These are phyloP conservation scores for Gyrodon lividus DNA, from an alignment of 768 basidiomycete species.

Conservation along the genomic window DNA sequence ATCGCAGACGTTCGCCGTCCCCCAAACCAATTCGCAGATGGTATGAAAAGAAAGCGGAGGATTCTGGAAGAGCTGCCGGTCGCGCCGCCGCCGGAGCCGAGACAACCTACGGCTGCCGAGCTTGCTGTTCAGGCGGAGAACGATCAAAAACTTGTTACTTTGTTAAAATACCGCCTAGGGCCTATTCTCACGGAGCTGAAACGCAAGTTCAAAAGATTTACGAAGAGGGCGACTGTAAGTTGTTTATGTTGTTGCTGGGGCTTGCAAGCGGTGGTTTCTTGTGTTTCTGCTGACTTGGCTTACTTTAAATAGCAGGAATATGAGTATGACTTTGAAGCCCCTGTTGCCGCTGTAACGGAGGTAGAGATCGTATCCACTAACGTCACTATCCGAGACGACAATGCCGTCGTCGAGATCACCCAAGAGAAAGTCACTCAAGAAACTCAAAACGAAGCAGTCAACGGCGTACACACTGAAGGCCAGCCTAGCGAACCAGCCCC, in stretches of 20 bases:
- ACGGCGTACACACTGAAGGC: conserved; percentile 33
- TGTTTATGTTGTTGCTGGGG: background rate
- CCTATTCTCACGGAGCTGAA: conserved; percentile 87
- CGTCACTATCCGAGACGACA: conserved; percentile 38
- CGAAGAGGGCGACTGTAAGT: conserved; percentile 73
- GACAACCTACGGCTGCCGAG: conserved; percentile 78
- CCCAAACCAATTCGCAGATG: conserved; percentile 89
- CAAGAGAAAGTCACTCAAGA: conserved; percentile 36
- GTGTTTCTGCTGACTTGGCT: conserved; percentile 10
- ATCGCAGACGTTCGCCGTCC: conserved; percentile 68
- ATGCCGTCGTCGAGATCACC: conserved; percentile 45
- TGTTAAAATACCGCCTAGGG: conserved; percentile 89
- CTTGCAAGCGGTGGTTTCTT: background rate
- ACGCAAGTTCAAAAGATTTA: conserved; percentile 89
- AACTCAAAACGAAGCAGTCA: conserved; percentile 35
- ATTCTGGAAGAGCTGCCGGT: conserved; percentile 82
- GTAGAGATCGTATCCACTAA: conserved; percentile 38
- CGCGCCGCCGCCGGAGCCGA: conserved; percentile 87
- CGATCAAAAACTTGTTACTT: conserved; percentile 73
- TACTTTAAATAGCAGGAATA: conserved; percentile 66
- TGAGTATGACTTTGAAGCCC: conserved; percentile 54
- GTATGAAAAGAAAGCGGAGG: conserved; percentile 77
- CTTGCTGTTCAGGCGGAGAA: conserved; percentile 78
- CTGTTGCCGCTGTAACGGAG: conserved; percentile 24
- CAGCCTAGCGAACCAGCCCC: conserved; percentile 22